Base-by-base conservation (phyloP, 768 basidiomycete genomes). In the Russula compacta region DNA sequence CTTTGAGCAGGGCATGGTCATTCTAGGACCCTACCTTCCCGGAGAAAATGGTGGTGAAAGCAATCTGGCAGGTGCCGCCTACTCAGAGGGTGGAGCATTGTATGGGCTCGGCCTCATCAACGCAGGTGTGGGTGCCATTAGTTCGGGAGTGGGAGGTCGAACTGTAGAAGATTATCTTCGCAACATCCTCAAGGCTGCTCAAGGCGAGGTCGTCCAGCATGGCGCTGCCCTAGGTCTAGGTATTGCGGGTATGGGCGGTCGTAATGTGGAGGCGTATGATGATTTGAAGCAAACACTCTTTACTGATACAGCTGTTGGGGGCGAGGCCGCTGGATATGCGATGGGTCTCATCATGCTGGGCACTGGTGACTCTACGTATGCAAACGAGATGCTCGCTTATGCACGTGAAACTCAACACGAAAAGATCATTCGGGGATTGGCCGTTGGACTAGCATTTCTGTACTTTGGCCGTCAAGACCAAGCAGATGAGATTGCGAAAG, bases 271-370 rank as follows among this genome's bases (percentile, higher is more conserved):
- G 44, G 83, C 92, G 9, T 98, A 97, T 71, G 95, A 98, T 36
- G 89, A 92, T 64, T 77, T 99, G 56, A 92, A 95, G 73, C 85
- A 83, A 55, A 81, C 86, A 7, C 83, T 98, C 33, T 99, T 92
- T 79, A 87, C 80, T 66, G 97, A 99, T 74, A 94, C 92, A 10
- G 97, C 97, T 38, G 85, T 98, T 38, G 92, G 94, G 9, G 95
- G 97, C 14, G 97, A 98, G 75, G 95, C 90, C 6, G 83, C 93
- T 43, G 97, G 97, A 14, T 98, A 92, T 73, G 89, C 95, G 1
- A 98, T 99, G 95, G 97, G 97, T 36, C 78, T 99, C 56, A 83
- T 98, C 70, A 98, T 98, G 95, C 81, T 99, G 6, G 97, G 94
- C n/a, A 94, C 92, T 3, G 94, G 84, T 15, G 85, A 85, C 46